Percentiles rank a stretch among this genome's conserved stretches.
phyloP scores from a whole-genome alignment of 306 rosid species.

The Calophaca sinica region DNA sequence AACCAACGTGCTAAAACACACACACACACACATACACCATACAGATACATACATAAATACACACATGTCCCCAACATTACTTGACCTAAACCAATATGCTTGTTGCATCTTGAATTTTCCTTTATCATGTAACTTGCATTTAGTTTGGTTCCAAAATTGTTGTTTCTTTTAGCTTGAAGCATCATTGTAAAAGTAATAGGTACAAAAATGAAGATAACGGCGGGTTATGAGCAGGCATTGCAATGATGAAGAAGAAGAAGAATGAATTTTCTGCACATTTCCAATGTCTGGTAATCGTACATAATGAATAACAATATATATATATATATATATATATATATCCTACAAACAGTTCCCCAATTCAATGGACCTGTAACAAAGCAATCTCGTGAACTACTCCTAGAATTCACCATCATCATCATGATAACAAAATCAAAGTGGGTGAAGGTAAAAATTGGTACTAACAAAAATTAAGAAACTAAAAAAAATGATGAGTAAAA shows the following conservation, averaged over 20 bases:
- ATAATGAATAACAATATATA: constrained; percentile 69
- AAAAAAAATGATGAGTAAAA: constrained; percentile 57
- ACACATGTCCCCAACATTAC: neutral
- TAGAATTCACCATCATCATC: constrained; percentile 63
- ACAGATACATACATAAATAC: no score
- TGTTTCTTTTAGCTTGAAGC: no score
- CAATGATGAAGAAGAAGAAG: constrained; percentile 42
- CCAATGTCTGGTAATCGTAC: constrained; percentile 78
- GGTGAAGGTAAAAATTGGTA: constrained; percentile 62
- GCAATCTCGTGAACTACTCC: constrained; percentile 79
- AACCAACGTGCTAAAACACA: neutral
- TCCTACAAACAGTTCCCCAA: constrained; percentile 80
- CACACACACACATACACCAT: no score
- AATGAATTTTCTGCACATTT: constrained; percentile 92
- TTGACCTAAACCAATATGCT: neutral
- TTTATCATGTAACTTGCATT: neutral
- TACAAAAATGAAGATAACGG: neutral
- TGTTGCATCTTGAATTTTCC: neutral
- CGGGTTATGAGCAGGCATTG: constrained; percentile 2
- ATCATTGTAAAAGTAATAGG: neutral
- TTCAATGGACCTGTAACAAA: constrained; percentile 70
- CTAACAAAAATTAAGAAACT: constrained; percentile 67
- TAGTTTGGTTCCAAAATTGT: neutral
- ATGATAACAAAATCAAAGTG: constrained; percentile 56
- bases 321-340: constrained; percentile 44